Evolutionary conservation across 176 grass and related monocot species (phyloP).

Genomic region (Typha latifolia): DNA sequence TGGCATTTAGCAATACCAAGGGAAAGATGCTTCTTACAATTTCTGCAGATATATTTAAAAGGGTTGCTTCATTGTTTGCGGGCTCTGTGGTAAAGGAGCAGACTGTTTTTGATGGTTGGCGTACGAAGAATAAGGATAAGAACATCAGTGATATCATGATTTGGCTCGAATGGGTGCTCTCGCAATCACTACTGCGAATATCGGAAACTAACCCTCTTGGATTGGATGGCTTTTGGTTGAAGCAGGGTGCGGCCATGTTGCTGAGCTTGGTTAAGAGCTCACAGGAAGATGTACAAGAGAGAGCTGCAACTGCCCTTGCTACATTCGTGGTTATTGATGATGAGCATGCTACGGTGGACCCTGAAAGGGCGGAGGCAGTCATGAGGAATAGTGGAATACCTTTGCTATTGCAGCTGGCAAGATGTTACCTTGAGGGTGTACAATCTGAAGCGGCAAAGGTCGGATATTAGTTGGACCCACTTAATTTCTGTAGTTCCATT

Average conservation of each 20-base stretch:
- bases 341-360: conserved; percentile 81
- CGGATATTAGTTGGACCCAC: neutral
- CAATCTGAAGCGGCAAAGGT: conserved; percentile 98
- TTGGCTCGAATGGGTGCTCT: conserved; percentile 90
- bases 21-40: conserved; percentile 77
- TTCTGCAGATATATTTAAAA: conserved; percentile 47
- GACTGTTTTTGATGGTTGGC: conserved; percentile 48
- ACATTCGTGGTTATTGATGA: conserved; percentile 97
- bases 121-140: conserved; percentile 42
- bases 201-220: conserved; percentile 57
- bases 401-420: conserved; percentile 72
- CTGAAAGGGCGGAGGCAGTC: conserved; percentile 74
- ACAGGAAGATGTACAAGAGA: conserved; percentile 90
- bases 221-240: conserved; percentile 89
- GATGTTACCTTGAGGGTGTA: conserved; percentile 67
- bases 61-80: conserved; percentile 41
- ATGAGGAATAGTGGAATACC: conserved; percentile 81
- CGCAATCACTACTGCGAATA: conserved; percentile 68
- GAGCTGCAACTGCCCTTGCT: conserved; percentile 73
- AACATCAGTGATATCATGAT: conserved; percentile 46
- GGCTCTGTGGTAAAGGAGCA: conserved; percentile 37
- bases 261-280: conserved; percentile 62
- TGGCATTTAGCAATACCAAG: conserved; percentile 58
- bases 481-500: too few relatives aligned
- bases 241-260: conserved; percentile 65